Evolutionary conservation across 2,329 filamentous ascomycete genomes (phyloP).

Genomic region (Juglanconis juglandina): DNA sequence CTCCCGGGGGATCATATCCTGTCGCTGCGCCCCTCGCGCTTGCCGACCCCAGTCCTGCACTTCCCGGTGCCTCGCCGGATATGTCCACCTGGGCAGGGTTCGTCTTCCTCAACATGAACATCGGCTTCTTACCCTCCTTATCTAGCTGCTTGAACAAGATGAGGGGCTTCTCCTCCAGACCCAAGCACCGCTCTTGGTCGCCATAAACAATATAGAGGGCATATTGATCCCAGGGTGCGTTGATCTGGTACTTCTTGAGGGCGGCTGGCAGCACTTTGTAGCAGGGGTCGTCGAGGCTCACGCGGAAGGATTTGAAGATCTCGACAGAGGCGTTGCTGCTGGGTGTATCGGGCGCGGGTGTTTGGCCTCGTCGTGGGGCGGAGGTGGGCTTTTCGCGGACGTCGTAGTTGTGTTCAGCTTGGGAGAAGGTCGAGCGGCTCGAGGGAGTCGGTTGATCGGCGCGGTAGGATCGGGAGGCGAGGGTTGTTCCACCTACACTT

Average conservation of each 20-base stretch:
- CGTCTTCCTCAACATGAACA: constrained; percentile 91
- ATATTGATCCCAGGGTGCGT: constrained; percentile 95
- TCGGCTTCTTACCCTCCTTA: constrained; percentile 94
- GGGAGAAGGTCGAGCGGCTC: constrained; percentile 52
- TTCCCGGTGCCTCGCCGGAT: constrained; percentile 45
- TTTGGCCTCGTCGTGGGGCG: constrained; percentile 57
- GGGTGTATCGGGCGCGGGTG: constrained; percentile 60
- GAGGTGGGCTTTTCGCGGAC: constrained; percentile 33
- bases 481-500: constrained; percentile 46
- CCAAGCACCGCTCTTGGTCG: constrained; percentile 93
- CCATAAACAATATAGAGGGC: constrained; percentile 97
- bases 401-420: constrained; percentile 42
- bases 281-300: constrained; percentile 96
- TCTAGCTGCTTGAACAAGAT: constrained; percentile 97
- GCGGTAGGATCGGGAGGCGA: constrained; percentile 60
- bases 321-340: constrained; percentile 68
- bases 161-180: constrained; percentile 86
- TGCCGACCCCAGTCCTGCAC: constrained; percentile 46
- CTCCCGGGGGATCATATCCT: constrained; percentile 56
- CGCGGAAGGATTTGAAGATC: constrained; percentile 98
- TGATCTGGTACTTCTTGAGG: constrained; percentile 97
- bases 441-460: constrained; percentile 54
- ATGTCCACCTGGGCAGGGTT: constrained; percentile 49
- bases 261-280: constrained; percentile 95
- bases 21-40: constrained; percentile 40